Percentiles rank a stretch among this genome's conserved stretches.
These are phyloP conservation scores for Brasilioporus rufonigricans DNA, from an alignment of 768 basidiomycete genomes.

Conservation along the genomic window DNA sequence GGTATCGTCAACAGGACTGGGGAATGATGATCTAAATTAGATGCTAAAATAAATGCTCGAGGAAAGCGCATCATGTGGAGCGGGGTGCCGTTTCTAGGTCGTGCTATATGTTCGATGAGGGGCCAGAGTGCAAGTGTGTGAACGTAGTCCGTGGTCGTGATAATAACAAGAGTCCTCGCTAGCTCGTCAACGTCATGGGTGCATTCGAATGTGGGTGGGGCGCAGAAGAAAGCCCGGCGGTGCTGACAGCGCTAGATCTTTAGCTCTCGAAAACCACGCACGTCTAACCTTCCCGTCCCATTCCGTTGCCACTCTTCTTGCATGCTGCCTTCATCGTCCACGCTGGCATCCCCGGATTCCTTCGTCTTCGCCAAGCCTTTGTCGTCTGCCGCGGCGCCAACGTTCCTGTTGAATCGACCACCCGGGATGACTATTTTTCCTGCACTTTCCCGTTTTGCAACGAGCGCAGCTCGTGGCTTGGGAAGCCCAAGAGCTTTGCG, in stretches of 20 bases:
- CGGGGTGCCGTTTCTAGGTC: constrained; percentile 3
- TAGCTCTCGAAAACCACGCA: constrained; percentile 74
- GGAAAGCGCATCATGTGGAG: constrained; percentile 1
- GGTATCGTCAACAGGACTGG: constrained; percentile 22
- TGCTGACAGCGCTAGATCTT: constrained; percentile 47
- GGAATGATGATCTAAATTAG: constrained; percentile 28
- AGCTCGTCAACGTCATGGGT: constrained; percentile 6
- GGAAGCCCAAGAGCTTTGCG: constrained; percentile 69
- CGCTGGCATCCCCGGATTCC: constrained; percentile 23
- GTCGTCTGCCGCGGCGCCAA: constrained; percentile 2
- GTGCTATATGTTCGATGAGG: constrained; percentile 10
- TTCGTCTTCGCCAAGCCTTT: constrained; percentile 19
- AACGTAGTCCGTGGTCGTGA: neutral
- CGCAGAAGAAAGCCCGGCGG: neutral
- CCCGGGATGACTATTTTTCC: constrained; percentile 67
- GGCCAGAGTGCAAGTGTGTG: constrained; percentile 1
- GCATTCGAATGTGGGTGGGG: neutral
- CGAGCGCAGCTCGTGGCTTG: constrained; percentile 42
- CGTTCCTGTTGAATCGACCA: constrained; percentile 44
- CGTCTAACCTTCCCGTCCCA: constrained; percentile 70
- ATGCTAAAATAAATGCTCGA: constrained; percentile 26
- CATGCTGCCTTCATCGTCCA: constrained; percentile 33
- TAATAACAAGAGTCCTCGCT: constrained; percentile 11
- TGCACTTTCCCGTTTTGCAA: constrained; percentile 33
- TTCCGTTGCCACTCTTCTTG: constrained; percentile 60